Evolutionary conservation across 306 rosid species (phyloP).

Genomic region (Cajanus cajan): DNA sequence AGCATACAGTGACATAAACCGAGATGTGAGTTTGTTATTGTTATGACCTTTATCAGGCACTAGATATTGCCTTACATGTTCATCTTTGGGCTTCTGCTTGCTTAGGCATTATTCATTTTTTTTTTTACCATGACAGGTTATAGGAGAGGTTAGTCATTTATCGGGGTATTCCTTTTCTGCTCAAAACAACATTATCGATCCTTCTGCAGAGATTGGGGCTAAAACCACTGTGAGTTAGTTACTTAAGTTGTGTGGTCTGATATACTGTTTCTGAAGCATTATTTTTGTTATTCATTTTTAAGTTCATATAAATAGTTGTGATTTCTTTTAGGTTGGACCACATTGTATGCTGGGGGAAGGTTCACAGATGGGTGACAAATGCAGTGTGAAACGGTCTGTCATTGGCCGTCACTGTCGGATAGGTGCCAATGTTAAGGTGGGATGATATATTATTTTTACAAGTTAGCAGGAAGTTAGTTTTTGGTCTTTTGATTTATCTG

Average conservation of each 20-base stretch:
- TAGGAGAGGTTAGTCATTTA: conserved; percentile 83
- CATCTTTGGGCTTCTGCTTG: conserved; percentile 8
- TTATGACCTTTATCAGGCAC: conserved; percentile 8
- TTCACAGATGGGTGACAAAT: conserved; percentile 94
- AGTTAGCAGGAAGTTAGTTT: conserved; percentile 22
- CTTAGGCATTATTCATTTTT: conserved; percentile 26
- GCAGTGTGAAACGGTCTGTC: conserved; percentile 95
- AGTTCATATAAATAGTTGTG: conserved; percentile 19
- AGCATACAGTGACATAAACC: conserved; percentile 85
- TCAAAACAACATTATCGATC: conserved; percentile 79
- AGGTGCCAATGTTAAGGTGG: conserved; percentile 95
- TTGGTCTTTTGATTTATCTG: not conserved
- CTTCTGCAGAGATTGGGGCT: conserved; percentile 83
- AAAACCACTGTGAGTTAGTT: conserved; percentile 87
- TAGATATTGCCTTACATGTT: conserved; percentile 19
- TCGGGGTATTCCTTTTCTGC: conserved; percentile 93
- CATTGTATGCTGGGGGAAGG: conserved; percentile 99
- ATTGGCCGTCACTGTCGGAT: conserved; percentile 99
- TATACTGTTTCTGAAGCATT: conserved; percentile 24
- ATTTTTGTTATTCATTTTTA: conserved; percentile 5
- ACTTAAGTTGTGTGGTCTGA: not conserved
- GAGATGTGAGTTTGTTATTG: conserved; percentile 72
- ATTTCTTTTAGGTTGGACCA: conserved; percentile 87
- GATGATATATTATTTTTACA: conserved; percentile 25
- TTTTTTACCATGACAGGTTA: conserved; percentile 54